These are phyloP conservation scores for Euphorbia pulcherrima DNA, from an alignment of 345 rosid species.

Conservation along the genomic window DNA sequence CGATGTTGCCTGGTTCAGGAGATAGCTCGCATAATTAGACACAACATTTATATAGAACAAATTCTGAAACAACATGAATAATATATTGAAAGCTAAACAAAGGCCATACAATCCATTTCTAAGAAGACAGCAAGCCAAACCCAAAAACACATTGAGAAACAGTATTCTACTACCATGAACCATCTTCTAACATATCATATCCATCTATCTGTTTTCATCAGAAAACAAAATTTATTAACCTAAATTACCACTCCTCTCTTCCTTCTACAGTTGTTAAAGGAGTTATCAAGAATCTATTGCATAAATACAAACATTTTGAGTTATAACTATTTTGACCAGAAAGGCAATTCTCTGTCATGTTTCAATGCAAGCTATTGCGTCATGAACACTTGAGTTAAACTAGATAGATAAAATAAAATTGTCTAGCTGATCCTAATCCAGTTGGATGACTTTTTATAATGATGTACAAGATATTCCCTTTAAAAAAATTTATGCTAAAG, in stretches of 20 bases:
- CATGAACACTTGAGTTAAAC: not conserved
- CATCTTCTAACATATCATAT: not conserved
- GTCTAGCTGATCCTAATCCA: not conserved
- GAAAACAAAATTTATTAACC: not conserved
- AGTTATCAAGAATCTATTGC: not conserved
- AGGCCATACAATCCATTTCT: not conserved
- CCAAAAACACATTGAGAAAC: not conserved
- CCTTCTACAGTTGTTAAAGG: not conserved
- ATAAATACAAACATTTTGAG: too few species aligned
- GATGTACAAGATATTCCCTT: not conserved
- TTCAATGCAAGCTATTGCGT: not conserved
- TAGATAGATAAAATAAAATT: not conserved
- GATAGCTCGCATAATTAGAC: slow-evolving; percentile 6
- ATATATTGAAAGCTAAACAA: not conserved
- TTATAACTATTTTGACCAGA: not conserved
- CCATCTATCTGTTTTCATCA: not conserved
- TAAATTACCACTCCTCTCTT: not conserved
- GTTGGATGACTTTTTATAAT: not conserved
- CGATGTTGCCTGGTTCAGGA: slow-evolving; percentile 44
- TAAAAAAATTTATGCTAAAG: not conserved
- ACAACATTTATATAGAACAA: not conserved
- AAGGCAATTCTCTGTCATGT: not conserved
- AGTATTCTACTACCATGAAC: not conserved
- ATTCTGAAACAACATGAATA: not conserved
- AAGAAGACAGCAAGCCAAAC: not conserved